Evolutionary conservation across 208 protist species (phyloP), one percentile per base, ranked within the genome.

Genomic region (Jaenimonas drosophilae): DNA sequence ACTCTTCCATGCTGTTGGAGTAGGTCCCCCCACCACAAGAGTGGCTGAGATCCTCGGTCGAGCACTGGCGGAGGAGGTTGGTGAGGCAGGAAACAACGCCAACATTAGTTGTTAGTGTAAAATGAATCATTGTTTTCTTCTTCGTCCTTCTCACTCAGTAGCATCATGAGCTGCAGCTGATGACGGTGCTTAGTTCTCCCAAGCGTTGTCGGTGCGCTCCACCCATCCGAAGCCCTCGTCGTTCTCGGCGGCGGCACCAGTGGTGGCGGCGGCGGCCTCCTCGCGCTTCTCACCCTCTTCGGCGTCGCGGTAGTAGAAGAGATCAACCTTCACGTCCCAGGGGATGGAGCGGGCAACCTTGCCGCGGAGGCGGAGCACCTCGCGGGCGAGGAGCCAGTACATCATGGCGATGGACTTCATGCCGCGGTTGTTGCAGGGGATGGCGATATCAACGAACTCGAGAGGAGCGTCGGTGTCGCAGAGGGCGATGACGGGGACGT

Each of bases 401-500:
- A 99, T 95, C 39, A 99, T 88, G 74, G 91, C 97, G 74, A 99
- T 98, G 27, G 96, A 91, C 57, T 96, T 68, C 49, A 50, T 70
- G 49, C 64, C 59, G 54, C 95, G 95, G 89, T 98, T 99, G 85
- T 99, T 99, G 76, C 90, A 96, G 43, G 97, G 97, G 76, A 99
- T 99, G 48, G 92, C 97, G 68, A 98, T 81, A 79, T 99, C 98
- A 40, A 99, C 96, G 69, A 89, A 91, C 29, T 85, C 71, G 29
- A 99, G 64, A 43, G 88, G 85, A 31, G 96, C 96, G 74, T 99
- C 97, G 44, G 97, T 92, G 83, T 99, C 92, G 84, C 93, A 98
- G 73, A 99, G 91, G 58, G 97, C 96, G 62, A 99, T 99, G 56
- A 92, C 89, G 39, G 98, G 98, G 64, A 99, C 97, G 91, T 99